Conservation (phyloP, 1,284 basidiomycete genomes). For the Exsudoporus floridanus region DNA sequence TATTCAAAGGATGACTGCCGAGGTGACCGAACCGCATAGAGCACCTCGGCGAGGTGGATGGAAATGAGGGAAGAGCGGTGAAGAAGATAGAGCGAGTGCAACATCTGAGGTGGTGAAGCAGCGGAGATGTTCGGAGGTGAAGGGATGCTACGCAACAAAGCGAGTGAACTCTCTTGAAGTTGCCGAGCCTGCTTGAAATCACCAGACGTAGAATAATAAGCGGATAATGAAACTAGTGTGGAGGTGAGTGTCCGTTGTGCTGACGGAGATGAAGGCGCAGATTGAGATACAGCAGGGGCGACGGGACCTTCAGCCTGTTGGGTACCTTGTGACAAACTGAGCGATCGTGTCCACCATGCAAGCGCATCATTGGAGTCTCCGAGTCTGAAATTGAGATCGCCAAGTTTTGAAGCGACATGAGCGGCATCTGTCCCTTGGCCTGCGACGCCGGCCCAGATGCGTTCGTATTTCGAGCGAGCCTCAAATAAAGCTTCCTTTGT, state of each 20-base stretch:
- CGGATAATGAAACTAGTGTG: constrained; percentile 69
- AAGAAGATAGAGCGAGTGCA: constrained; percentile 68
- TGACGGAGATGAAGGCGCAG: constrained; percentile 56
- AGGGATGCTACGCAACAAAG: constrained; percentile 64
- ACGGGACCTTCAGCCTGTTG: constrained; percentile 15
- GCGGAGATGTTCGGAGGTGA: constrained; percentile 46
- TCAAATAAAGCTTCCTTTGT: constrained; percentile 53
- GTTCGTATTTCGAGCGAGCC: constrained; percentile 63
- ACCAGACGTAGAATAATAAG: constrained; percentile 65
- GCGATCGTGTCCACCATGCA: constrained; percentile 65
- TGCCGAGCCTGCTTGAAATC: constrained; percentile 66
- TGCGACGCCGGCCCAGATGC: constrained; percentile 52
- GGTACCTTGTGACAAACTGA: constrained; percentile 44
- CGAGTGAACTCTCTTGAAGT: constrained; percentile 65
- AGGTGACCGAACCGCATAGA: constrained; percentile 54
- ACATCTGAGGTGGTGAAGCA: constrained; percentile 53
- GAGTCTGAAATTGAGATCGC: constrained; percentile 58
- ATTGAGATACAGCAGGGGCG: constrained; percentile 39
- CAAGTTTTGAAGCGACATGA: constrained; percentile 64
- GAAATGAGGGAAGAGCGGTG: constrained; percentile 73
- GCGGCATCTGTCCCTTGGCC: constrained; percentile 47
- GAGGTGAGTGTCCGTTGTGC: constrained; percentile 68
- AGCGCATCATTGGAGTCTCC: constrained; percentile 55
- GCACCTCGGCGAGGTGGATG: constrained; percentile 75
- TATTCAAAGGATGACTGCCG: constrained; percentile 52